Evolutionary conservation across 169 alveolate species (phyloP), one percentile per base, ranked within the genome.

Genomic region (Eimeria sp.): DNA sequence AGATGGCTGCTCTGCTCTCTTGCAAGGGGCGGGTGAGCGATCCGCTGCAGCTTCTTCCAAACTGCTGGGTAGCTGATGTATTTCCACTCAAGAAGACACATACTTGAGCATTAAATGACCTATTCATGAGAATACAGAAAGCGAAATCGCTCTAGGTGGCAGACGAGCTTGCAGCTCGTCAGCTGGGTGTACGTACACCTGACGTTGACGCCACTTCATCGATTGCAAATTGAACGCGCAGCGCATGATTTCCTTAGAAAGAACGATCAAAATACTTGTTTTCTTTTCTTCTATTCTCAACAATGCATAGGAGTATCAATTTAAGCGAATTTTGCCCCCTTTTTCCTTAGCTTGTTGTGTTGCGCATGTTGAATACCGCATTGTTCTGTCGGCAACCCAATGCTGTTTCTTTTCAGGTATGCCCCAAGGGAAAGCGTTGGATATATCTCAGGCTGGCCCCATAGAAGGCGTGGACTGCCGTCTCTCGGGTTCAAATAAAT

Each of bases 371-470:
- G 0, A 0, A 0, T 49, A 2, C n/a, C n/a, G n/a, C 4, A 25
- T 1, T 27, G 10, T 71, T 23, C 23, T 18, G 49, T 16, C 10
- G 49, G 40, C 11, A 9, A 37, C 25, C 54, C 30, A 8, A 9
- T 46, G 16, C 25, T 68, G 56, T 30, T 77, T 37, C 3, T 46
- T 64, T n/a, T 62, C 91, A 95, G 97, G 93, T 18, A 91, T 98
- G 97, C 98, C 98, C 8, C 98, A 97, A 77, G 99, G 99, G 52
- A 98, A 98, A 66, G 98, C 98, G 27, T 76, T 98, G 87, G 99
- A 98, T 46, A 90, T 98, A 46, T 95, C 97, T 9, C 98, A 98
- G 80, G 95, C 97, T 13, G 97, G 97, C 90, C 97, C 98, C 11
- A 87, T 97, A 77, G 96, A 97, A 16, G 97, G 97, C 9, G 97